Base-by-base conservation (phyloP, 306 rosid genomes). In the Betula pendula region DNA sequence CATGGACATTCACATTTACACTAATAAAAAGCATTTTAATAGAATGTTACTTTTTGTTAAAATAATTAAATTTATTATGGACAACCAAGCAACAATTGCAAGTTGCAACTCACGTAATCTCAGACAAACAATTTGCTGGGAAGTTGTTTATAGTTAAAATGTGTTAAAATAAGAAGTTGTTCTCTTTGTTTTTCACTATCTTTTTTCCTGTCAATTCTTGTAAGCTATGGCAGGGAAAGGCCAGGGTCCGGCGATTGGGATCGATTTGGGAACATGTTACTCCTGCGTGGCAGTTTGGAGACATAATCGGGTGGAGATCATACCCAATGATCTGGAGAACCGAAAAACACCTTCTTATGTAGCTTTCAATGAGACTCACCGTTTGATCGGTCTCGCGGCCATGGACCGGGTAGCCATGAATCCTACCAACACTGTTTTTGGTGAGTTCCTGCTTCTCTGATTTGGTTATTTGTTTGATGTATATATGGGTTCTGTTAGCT, bases 231-330 rank as follows among this genome's bases (percentile, higher is more conserved):
- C 90, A 1, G 14, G 62, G 62, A 79, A 86, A 84, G 87, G 80
- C 1, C 84, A 87, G 31, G 88, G 84, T 33, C 90, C 86, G 25
- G 84, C 84, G 14, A 87, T 87, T 4, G 90, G 90, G 71, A 87
- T 87, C n/a, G 90, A 87, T 70, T 14, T 87, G 69, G 90, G 90
- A 13, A 87, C 88, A 0, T 81, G 86, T 0, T 84, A 84, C 25
- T 87, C 90, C 0, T 87, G 88, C 17, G 88, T 84, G 6, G 88
- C 86, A 3, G 86, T 84, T 47, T 87, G 88, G 90, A 87, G 79
- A 25, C 82, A 79, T 25, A 87, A 87, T 65, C 82, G 86, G 25
- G 88, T 86, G 14, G 90, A 86, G 48, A 84, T 86, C 82, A 84
- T 86, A 42, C 82, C 90, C 40, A 81, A 86, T 20, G 87, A 86